A percentile compares a stretch with the other conserved stretches of the same genome.
phyloP scores from a whole-genome alignment of 2,329 filamentous ascomycete genomes.

The Geosmithia flava region DNA sequence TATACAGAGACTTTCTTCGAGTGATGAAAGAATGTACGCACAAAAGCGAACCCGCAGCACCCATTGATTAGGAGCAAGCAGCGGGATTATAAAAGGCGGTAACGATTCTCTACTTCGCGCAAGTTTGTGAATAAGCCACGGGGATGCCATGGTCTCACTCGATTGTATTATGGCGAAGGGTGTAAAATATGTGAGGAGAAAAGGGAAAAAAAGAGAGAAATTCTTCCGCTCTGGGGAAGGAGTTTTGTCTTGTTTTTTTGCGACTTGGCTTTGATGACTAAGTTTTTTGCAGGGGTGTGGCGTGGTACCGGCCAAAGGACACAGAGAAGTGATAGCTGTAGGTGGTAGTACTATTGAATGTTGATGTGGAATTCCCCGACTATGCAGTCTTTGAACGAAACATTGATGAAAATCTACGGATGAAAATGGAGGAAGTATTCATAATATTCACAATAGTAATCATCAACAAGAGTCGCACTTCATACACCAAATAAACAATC shows the following conservation, averaged over 20 bases:
- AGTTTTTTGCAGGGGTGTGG: not conserved
- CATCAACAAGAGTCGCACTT: no score
- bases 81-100: slow-evolving; percentile 53
- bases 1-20: no score
- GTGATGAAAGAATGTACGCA: slow-evolving; percentile 34
- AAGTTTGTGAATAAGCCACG: slow-evolving; percentile 31
- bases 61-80: slow-evolving; percentile 28
- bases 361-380: no score
- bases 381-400: no score
- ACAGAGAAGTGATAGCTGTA: no score
- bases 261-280: not conserved
- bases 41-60: slow-evolving; percentile 50
- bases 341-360: no score
- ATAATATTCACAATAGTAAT: no score
- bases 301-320: no score
- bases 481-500: no score
- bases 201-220: slow-evolving; percentile 14
- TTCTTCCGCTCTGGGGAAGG: not conserved
- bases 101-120: slow-evolving; percentile 40
- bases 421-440: no score
- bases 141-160: slow-evolving; percentile 5
- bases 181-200: slow-evolving; percentile 35
- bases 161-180: slow-evolving; percentile 20
- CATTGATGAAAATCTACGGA: no score
- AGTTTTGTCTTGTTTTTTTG: not conserved